Evolutionary conservation across 2,329 filamentous ascomycete genomes (phyloP), one percentile per base, ranked within the genome.

Genomic region (Aspergillus ruber): DNA sequence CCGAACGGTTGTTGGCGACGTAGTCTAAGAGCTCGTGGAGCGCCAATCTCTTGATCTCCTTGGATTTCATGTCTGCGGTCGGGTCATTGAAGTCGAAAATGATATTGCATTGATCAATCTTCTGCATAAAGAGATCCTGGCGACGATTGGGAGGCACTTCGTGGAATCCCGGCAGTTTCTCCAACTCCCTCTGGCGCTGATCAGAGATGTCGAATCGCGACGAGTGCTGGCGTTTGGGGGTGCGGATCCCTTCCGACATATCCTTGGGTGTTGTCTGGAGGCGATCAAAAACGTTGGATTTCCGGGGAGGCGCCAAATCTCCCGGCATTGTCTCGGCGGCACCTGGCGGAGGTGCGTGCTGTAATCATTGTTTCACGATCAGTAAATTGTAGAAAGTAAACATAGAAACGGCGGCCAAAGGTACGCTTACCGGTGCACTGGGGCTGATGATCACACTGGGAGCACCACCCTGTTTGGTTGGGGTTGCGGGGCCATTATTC

Each of bases 11-110:
- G 72, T 97, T 97, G 61, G 93, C 91, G 49, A 98, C 93, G 66
- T 98, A 98, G 69, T 98, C 93, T 55, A 98, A 80, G 52, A 98
- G 78, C 69, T 98, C 93, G 67, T 98, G 93, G 40, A 98, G 79
- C 38, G 93, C 93, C 57, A 98, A 76, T 63, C 93, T 83, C 77
- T 98, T 98, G 78, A 98, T 97, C 73, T 98, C 93, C 75, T 98
- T 98, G 42, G 91, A 95, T 71, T 98, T 98, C 90, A 98, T 97
- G 67, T 98, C 93, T 57, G 86, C 90, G 56, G 88, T 95, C 43
- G 91, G 89, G 70, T 98, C 93, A 67, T 97, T 98, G 75, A 98
- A 98, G 74, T 98, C 93, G 66, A 98, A 98, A 62, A 98, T 98
- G 75, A 98, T 94, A 67, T 98, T 98, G 77, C 93, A 98, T 69